A percentile compares a stretch with the other conserved stretches of the same genome.
Evolutionary conservation across 495 filamentous ascomycete genomes (phyloP).

Genomic region (Aspergillus coremiiformis): DNA sequence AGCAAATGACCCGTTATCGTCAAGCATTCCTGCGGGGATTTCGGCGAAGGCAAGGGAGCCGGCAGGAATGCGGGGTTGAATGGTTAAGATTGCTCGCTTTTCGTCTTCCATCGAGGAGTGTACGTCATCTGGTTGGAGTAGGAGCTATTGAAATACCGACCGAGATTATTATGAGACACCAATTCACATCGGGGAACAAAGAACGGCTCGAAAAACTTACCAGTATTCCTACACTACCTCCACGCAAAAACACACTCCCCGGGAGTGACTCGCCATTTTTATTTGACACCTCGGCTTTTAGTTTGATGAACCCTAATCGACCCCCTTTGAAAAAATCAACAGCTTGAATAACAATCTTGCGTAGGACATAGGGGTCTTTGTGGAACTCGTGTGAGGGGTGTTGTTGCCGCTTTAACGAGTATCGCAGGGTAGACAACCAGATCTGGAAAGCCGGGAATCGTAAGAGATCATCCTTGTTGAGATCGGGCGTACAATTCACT

Average conservation of each 20-base stretch:
- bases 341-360: slow-evolving; percentile 62
- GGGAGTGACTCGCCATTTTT: slow-evolving; percentile 57
- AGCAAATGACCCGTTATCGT: slow-evolving; percentile 65
- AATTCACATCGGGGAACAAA: too few species aligned
- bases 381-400: slow-evolving; percentile 62
- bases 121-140: slow-evolving; percentile 66
- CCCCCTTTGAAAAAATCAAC: slow-evolving; percentile 61
- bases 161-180: too few species aligned
- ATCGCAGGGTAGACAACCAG: slow-evolving; percentile 64
- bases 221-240: slow-evolving; percentile 76
- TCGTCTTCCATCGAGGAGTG: slow-evolving; percentile 31
- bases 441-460: slow-evolving; percentile 63
- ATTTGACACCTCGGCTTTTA: slow-evolving; percentile 61
- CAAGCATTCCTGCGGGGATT: slow-evolving; percentile 86
- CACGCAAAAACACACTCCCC: slow-evolving; percentile 71
- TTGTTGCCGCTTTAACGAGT: slow-evolving; percentile 56
- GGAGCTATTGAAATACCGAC: slow-evolving; percentile 29
- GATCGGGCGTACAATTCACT: slow-evolving; percentile 50
- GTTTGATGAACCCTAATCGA: slow-evolving; percentile 71
- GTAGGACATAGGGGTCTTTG: slow-evolving; percentile 59
- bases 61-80: slow-evolving; percentile 77
- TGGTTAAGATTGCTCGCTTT: slow-evolving; percentile 67
- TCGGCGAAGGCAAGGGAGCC: slow-evolving; percentile 70
- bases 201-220: slow-evolving; percentile 29
- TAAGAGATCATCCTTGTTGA: slow-evolving; percentile 57